phyloP scores from a whole-genome alignment of 2,329 filamentous ascomycete species.

The Lachnellula subtilissima region DNA sequence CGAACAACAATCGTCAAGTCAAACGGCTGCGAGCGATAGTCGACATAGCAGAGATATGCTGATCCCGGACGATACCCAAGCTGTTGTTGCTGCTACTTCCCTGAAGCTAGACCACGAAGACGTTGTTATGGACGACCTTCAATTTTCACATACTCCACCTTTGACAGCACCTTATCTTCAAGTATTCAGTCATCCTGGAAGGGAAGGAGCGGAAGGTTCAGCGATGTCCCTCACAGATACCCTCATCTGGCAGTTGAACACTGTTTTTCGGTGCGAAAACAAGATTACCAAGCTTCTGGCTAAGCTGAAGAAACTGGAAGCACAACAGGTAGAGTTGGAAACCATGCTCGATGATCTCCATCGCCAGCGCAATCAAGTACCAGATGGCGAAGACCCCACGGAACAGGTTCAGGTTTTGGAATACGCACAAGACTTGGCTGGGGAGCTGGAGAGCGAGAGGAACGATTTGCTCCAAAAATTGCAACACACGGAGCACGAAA shows the following conservation, averaged over 20 bases:
- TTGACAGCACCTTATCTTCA: background rate
- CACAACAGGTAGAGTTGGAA: background rate
- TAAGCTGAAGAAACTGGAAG: background rate
- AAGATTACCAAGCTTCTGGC: background rate
- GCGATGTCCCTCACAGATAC: background rate
- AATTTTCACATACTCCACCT: background rate
- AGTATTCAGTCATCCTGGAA: background rate
- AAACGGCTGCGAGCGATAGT: too few relatives aligned
- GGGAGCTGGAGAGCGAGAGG: background rate
- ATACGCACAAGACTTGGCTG: background rate
- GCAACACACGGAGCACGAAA: background rate
- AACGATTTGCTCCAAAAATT: background rate
- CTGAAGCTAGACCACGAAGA: too few relatives aligned
- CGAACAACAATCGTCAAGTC: too few relatives aligned
- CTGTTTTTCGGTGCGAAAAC: background rate
- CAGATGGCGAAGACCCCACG: background rate
- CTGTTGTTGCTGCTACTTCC: too few relatives aligned
- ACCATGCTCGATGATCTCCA: background rate
- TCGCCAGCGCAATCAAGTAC: background rate
- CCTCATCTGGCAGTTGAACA: constrained; percentile 2
- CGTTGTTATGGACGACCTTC: background rate
- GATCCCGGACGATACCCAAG: too few relatives aligned
- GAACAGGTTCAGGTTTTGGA: too few relatives aligned
- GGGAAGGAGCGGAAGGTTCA: background rate
- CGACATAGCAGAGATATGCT: too few relatives aligned